Conservation (phyloP, 2,329 filamentous ascomycete genomes). For the Arthrobotrys entomopaga region DNA sequence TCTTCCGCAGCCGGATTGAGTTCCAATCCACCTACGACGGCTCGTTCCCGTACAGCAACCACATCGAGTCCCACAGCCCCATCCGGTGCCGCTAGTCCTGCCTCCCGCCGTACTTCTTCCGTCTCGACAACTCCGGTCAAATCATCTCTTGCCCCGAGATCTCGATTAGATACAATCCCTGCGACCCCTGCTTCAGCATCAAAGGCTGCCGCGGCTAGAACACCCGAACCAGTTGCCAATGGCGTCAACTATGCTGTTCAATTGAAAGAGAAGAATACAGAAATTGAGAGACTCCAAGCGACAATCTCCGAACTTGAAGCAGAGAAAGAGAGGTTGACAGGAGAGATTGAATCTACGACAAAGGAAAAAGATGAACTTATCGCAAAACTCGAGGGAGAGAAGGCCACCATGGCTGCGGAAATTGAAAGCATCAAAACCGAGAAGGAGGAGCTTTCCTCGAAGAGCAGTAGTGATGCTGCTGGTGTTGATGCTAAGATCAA, state of each 20-base stretch:
- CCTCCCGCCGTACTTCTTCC: constrained; percentile 40
- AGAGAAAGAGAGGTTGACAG: constrained; percentile 31
- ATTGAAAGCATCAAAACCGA: constrained; percentile 35
- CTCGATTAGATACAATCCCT: constrained; percentile 49
- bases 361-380: constrained; percentile 50
- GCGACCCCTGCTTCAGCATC: constrained; percentile 34
- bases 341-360: constrained; percentile 34
- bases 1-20: constrained; percentile 39
- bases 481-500: constrained; percentile 33
- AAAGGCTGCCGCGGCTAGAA: constrained; percentile 5
- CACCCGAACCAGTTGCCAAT: constrained; percentile 30
- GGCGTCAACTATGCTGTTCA: constrained; percentile 33
- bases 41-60: constrained; percentile 28
- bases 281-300: constrained; percentile 45
- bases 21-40: constrained; percentile 32
- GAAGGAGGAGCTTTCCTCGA: constrained; percentile 27
- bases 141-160: constrained; percentile 22
- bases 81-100: constrained; percentile 26
- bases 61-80: constrained; percentile 16
- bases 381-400: constrained; percentile 46
- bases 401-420: constrained; percentile 30
- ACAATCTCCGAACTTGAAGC: constrained; percentile 49
- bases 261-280: constrained; percentile 48
- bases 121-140: constrained; percentile 35
- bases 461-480: constrained; percentile 23